phyloP scores from a whole-genome alignment of 1,139 yeast genomes.

The Sugiyamaella pinicola region DNA sequence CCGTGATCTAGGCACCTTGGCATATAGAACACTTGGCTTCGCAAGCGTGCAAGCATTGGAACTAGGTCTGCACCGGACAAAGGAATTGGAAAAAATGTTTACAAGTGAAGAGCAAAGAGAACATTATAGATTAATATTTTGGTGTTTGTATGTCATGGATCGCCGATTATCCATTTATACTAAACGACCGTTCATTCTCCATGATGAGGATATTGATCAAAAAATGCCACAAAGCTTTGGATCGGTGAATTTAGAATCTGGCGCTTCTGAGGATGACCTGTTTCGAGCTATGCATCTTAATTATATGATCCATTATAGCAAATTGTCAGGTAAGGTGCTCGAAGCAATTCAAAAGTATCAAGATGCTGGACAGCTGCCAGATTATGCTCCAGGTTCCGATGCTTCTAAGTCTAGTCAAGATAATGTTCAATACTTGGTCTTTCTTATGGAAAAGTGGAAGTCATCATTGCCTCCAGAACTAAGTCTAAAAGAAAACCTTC shows the following conservation, averaged over 20 bases:
- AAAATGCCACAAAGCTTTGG: conserved; percentile 26
- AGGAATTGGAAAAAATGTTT: conserved; percentile 26
- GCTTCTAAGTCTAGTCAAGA: conserved; percentile 22
- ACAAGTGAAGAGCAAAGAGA: conserved; percentile 27
- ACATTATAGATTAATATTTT: conserved; percentile 31
- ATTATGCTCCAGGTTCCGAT: not conserved
- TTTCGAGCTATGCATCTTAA: conserved; percentile 31
- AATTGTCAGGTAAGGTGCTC: conserved; percentile 29
- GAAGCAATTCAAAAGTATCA: conserved; percentile 20
- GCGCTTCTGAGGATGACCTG: conserved; percentile 29
- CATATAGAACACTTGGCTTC: conserved; percentile 33
- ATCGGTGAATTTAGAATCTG: conserved; percentile 18
- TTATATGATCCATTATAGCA: conserved; percentile 34
- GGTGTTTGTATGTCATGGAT: conserved; percentile 35
- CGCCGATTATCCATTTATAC: conserved; percentile 33
- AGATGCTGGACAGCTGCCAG: not conserved
- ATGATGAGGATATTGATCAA: conserved; percentile 35
- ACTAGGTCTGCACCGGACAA: conserved; percentile 31
- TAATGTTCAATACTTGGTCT: conserved; percentile 26
- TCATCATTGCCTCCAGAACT: conserved; percentile 33
- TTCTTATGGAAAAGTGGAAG: conserved; percentile 27
- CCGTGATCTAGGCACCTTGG: conserved; percentile 31
- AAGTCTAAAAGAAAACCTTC: conserved; percentile 12
- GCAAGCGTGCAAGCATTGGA: conserved; percentile 33
- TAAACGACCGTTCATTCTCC: conserved; percentile 31